These are phyloP conservation scores for Boletellus emodensis DNA, from an alignment of 768 basidiomycete species.

Conservation along the genomic window DNA sequence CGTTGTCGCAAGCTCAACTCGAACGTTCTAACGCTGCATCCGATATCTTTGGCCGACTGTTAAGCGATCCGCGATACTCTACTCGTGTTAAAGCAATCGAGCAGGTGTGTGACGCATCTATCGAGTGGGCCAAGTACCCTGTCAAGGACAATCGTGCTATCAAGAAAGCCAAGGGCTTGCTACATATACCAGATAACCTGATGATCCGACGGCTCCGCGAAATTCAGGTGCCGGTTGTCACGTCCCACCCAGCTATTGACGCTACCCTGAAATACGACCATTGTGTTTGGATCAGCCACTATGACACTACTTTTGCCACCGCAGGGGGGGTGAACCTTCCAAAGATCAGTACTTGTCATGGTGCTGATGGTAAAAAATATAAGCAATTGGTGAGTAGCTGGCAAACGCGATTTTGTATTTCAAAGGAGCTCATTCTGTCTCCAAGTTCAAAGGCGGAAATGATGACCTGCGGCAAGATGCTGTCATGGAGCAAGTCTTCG, in stretches of 20 bases:
- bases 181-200: conserved; percentile 42
- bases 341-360: conserved; percentile 72
- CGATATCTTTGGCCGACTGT: conserved; percentile 54
- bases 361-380: conserved; percentile 59
- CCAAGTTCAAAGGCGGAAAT: conserved; percentile 84
- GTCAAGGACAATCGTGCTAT: conserved; percentile 37
- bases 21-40: conserved; percentile 65
- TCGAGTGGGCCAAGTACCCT: conserved; percentile 69
- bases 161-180: conserved; percentile 25
- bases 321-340: conserved; percentile 83
- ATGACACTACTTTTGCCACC: conserved; percentile 51
- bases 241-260: conserved; percentile 66
- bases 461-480: conserved; percentile 97
- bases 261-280: conserved; percentile 60
- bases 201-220: conserved; percentile 47
- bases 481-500: conserved; percentile 98
- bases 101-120: conserved; percentile 56
- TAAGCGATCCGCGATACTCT: conserved; percentile 36
- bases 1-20: conserved; percentile 38
- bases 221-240: conserved; percentile 80
- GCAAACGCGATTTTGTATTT: neutral
- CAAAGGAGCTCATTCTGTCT: conserved; percentile 2
- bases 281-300: conserved; percentile 67
- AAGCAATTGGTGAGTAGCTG: conserved; percentile 68
- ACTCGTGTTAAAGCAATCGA: conserved; percentile 52